Evolutionary conservation across 73 alveolate species (phyloP).

Genomic region (Diophrys appendiculata): DNA sequence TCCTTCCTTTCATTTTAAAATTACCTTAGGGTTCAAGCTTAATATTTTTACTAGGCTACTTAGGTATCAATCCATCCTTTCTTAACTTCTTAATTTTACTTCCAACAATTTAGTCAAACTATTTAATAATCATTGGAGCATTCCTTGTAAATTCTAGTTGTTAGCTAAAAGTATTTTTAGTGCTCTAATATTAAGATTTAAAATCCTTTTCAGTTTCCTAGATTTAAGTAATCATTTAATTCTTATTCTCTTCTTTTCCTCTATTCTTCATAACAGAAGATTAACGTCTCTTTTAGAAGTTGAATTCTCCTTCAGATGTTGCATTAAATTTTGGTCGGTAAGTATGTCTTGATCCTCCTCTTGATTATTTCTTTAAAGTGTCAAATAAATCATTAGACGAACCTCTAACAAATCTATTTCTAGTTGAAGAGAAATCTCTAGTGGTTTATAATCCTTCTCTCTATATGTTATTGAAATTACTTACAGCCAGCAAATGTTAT

Average conservation of each 20-base stretch:
- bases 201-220: background rate
- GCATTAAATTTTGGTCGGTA: background rate
- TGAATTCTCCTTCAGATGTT: too few species aligned
- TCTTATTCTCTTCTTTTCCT: background rate
- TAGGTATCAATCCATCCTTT: background rate
- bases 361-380: background rate
- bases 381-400: too few species aligned
- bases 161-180: background rate
- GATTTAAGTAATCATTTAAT: background rate
- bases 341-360: background rate
- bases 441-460: too few species aligned
- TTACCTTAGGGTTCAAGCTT: background rate
- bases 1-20: background rate
- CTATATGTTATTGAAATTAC: too few species aligned
- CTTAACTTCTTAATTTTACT: background rate
- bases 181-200: too few species aligned
- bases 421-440: too few species aligned
- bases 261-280: too few species aligned
- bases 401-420: too few species aligned
- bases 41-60: background rate
- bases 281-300: too few species aligned
- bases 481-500: too few species aligned
- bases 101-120: background rate
- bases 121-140: background rate
- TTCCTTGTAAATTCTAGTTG: background rate